These are phyloP conservation scores for Phytophthora boehmeriae DNA, from an alignment of 352 stramenopile species.

Conservation along the genomic window DNA sequence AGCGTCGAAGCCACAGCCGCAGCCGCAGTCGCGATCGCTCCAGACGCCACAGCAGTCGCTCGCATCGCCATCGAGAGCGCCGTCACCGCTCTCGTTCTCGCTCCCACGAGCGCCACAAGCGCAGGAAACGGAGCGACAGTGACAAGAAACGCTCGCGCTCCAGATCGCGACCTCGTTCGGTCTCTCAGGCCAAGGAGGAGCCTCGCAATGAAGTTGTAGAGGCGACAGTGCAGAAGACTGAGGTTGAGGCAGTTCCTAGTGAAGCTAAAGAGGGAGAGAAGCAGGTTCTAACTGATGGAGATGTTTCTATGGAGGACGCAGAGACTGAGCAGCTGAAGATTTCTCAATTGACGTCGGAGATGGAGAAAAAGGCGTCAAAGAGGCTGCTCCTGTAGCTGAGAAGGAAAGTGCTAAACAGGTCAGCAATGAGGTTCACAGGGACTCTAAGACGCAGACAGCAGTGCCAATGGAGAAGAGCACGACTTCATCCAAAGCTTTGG, in stretches of 20 bases:
- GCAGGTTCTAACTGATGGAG: not conserved
- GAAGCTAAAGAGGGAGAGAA: slow-evolving; percentile 4
- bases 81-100: slow-evolving; percentile 28
- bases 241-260: not conserved
- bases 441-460: slow-evolving; percentile 15
- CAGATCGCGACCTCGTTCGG: slow-evolving; percentile 15
- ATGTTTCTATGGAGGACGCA: slow-evolving; percentile 6
- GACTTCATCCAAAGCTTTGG: slow-evolving; percentile 27
- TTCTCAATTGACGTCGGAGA: not conserved
- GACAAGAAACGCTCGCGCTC: slow-evolving; percentile 23
- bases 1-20: slow-evolving; percentile 24
- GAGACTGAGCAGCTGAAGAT: not conserved
- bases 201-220: slow-evolving; percentile 1
- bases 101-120: slow-evolving; percentile 34
- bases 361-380: slow-evolving; percentile 14
- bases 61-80: slow-evolving; percentile 17
- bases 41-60: slow-evolving; percentile 25
- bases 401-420: slow-evolving; percentile 5
- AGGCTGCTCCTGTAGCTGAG: slow-evolving; percentile 4
- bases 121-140: slow-evolving; percentile 11
- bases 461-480: not conserved
- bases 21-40: slow-evolving; percentile 38
- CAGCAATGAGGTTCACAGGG: slow-evolving; percentile 9
- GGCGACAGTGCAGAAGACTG: not conserved
- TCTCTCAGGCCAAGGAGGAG: slow-evolving; percentile 16